Evolutionary conservation across 148 eudicot species (phyloP).

Genomic region (Drosera capensis): DNA sequence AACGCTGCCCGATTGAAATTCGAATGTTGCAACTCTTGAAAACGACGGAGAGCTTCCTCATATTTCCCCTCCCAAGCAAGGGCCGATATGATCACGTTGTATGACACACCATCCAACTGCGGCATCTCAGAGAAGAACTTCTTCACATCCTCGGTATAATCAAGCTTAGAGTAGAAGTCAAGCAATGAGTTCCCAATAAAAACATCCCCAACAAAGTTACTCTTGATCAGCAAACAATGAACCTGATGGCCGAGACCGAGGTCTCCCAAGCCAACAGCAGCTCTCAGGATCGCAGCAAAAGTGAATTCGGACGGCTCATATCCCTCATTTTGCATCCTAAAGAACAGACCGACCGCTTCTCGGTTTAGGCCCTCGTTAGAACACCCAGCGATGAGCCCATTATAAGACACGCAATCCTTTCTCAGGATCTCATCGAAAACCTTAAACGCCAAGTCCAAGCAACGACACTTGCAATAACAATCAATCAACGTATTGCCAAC

Average conservation of each 20-base stretch:
- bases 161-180: constrained; percentile 59
- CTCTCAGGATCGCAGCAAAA: constrained; percentile 56
- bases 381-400: constrained; percentile 55
- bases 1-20: constrained; percentile 32
- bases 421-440: constrained; percentile 31
- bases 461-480: constrained; percentile 54
- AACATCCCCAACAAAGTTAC: constrained; percentile 37
- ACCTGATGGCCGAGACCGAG: constrained; percentile 40
- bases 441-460: constrained; percentile 29
- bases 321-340: constrained; percentile 40
- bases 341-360: constrained; percentile 35
- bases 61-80: constrained; percentile 35
- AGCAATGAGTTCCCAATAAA: constrained; percentile 55
- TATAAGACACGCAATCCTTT: constrained; percentile 55
- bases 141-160: constrained; percentile 16
- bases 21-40: constrained; percentile 25
- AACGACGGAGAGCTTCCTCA: constrained; percentile 32
- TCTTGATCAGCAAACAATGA: constrained; percentile 42
- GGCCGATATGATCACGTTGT: constrained; percentile 46
- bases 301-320: constrained; percentile 64
- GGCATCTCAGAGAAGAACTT: constrained; percentile 53
- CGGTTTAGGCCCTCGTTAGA: constrained; percentile 25
- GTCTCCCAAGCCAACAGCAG: constrained; percentile 32
- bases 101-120: constrained; percentile 51
- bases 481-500: constrained; percentile 62